These are phyloP conservation scores for Omphalotus olearius DNA, from an alignment of 1,284 basidiomycete species.

Conservation along the genomic window DNA sequence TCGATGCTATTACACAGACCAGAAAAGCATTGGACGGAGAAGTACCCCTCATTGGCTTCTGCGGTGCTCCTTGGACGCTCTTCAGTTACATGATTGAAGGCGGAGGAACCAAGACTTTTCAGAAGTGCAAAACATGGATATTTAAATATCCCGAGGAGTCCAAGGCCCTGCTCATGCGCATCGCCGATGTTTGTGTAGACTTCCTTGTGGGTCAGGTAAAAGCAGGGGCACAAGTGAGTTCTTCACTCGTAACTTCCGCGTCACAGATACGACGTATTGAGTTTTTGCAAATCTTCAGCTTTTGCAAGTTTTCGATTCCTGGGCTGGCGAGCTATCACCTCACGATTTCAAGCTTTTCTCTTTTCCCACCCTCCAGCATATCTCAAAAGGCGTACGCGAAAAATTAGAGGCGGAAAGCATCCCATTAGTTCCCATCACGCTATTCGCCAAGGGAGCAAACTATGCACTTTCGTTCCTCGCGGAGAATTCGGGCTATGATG, in stretches of 20 bases:
- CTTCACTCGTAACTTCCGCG: constrained; percentile 9
- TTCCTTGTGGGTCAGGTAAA: constrained; percentile 88
- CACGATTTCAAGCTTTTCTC: constrained; percentile 81
- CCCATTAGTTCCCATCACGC: constrained; percentile 72
- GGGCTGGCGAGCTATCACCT: constrained; percentile 87
- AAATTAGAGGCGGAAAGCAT: constrained; percentile 54
- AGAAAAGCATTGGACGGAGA: constrained; percentile 75
- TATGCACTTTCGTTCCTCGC: constrained; percentile 56
- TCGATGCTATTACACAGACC: constrained; percentile 83
- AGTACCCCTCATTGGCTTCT: constrained; percentile 94
- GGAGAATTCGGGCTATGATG: constrained; percentile 71
- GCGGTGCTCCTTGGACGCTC: constrained; percentile 94
- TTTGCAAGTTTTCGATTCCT: constrained; percentile 94
- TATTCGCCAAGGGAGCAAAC: constrained; percentile 94
- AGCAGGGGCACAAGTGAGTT: constrained; percentile 83
- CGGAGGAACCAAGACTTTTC: constrained; percentile 83
- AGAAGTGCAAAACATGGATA: constrained; percentile 89
- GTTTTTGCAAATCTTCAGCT: constrained; percentile 44
- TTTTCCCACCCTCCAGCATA: constrained; percentile 60
- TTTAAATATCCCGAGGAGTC: constrained; percentile 86
- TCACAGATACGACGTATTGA: background rate
- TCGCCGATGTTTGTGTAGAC: constrained; percentile 83
- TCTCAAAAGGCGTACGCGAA: constrained; percentile 59
- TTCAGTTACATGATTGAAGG: constrained; percentile 98
- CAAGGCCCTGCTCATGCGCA: constrained; percentile 67